Evolutionary conservation across 73 alveolate genomes (phyloP).

Genomic region (Blepharisma stoltei): DNA sequence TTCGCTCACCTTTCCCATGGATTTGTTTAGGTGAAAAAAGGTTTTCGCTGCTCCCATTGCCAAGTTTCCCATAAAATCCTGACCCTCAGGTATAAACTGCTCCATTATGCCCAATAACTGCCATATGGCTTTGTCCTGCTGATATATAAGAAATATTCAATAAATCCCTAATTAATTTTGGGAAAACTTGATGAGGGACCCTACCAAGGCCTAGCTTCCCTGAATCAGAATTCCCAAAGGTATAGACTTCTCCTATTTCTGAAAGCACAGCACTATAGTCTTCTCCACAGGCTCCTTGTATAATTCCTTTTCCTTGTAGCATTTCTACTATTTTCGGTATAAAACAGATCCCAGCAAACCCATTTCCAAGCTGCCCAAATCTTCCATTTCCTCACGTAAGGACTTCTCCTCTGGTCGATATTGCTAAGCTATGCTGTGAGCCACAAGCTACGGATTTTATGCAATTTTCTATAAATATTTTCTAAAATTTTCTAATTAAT

Average conservation of each 20-base stretch:
- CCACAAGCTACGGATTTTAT: slow-evolving; percentile 52
- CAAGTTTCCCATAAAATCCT: slow-evolving; percentile 57
- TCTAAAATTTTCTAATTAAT: no score
- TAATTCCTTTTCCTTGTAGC: neutral
- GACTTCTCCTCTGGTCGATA: slow-evolving; percentile 47
- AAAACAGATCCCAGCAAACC: slow-evolving; percentile 26
- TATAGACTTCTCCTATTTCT: slow-evolving; percentile 40
- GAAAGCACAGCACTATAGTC: slow-evolving; percentile 72
- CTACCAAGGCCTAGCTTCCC: slow-evolving; percentile 92
- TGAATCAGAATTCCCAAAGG: slow-evolving; percentile 66
- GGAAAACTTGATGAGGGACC: slow-evolving; percentile 29
- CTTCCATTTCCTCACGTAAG: slow-evolving; percentile 62
- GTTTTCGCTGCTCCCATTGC: slow-evolving; percentile 37
- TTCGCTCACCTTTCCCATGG: slow-evolving; percentile 64
- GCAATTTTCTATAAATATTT: no score
- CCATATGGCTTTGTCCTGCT: slow-evolving; percentile 31
- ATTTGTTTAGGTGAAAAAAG: slow-evolving; percentile 67
- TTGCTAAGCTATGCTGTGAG: slow-evolving; percentile 37
- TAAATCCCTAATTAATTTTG: slow-evolving; percentile 3
- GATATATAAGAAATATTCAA: slow-evolving; percentile 37
- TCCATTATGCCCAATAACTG: slow-evolving; percentile 37
- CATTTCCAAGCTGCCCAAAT: slow-evolving; percentile 53
- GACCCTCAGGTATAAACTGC: slow-evolving; percentile 63
- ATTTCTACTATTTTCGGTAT: slow-evolving; percentile 34
- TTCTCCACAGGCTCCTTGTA: slow-evolving; percentile 60